These are phyloP conservation scores for Eutrema salsugineum DNA, from an alignment of 441 rosid genomes.

Conservation along the genomic window DNA sequence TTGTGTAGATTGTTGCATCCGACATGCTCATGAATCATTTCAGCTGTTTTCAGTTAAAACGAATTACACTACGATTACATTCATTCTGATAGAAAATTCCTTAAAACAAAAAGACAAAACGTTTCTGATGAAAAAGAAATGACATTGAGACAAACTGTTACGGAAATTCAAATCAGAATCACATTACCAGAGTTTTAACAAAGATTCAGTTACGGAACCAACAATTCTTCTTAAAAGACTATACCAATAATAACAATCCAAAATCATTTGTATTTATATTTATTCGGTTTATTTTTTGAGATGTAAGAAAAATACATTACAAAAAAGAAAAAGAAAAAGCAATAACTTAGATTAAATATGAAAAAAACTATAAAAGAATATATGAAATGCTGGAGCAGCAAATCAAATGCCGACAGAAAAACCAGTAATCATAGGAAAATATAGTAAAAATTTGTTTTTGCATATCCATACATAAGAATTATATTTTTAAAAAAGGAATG, in stretches of 20 bases:
- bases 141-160: background rate
- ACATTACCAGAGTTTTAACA: background rate
- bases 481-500: too few species aligned
- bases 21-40: background rate
- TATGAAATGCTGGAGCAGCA: background rate
- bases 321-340: background rate
- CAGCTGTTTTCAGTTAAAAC: background rate
- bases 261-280: background rate
- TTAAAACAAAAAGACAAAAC: background rate
- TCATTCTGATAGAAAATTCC: background rate
- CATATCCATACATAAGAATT: too few species aligned
- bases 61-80: background rate
- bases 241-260: background rate
- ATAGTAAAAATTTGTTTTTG: background rate
- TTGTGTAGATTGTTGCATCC: background rate
- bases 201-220: background rate
- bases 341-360: background rate
- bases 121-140: background rate
- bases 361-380: background rate
- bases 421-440: background rate
- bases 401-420: background rate
- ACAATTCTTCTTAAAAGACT: too few species aligned
- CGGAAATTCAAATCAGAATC: background rate
- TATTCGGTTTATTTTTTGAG: background rate
- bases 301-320: background rate